phyloP scores from a whole-genome alignment of 495 filamentous ascomycete species.

The Margaritispora aquatica region DNA sequence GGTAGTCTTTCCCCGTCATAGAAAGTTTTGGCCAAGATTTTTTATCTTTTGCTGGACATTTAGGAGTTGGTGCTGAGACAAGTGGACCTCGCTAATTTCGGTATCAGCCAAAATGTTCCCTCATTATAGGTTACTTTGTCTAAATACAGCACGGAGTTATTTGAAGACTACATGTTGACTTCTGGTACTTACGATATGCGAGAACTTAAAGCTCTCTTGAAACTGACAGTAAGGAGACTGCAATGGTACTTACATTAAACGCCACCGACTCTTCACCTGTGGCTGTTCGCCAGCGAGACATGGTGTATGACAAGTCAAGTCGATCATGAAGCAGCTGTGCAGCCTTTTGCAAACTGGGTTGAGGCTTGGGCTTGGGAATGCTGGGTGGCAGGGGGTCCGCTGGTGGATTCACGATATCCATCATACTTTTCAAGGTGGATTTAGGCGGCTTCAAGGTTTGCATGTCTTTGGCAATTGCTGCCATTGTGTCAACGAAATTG shows the following conservation, averaged over 20 bases:
- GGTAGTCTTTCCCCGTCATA: constrained; percentile 23
- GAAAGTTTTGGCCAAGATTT: not conserved
- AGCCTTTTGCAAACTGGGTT: not conserved
- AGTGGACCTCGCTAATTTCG: constrained; percentile 31
- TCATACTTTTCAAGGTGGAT: not conserved
- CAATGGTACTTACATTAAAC: constrained; percentile 13
- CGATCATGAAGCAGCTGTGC: constrained; percentile 11
- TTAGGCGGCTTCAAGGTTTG: not conserved
- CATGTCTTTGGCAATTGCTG: constrained; percentile 16
- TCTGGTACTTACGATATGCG: no score
- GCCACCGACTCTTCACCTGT: constrained; percentile 38
- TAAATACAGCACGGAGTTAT: no score
- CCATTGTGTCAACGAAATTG: constrained; percentile 26
- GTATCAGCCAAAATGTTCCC: not conserved
- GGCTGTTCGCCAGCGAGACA: constrained; percentile 27
- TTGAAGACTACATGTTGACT: no score
- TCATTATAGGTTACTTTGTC: no score
- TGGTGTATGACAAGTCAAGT: constrained; percentile 34
- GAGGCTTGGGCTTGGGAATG: not conserved
- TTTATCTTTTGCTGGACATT: constrained; percentile 6
- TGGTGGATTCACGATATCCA: not conserved
- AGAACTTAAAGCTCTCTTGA: no score
- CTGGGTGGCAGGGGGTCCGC: not conserved
- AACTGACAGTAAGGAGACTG: not conserved
- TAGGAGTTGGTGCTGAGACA: constrained; percentile 18